A percentile compares a stretch with the other conserved stretches of the same genome.
phyloP scores from a whole-genome alignment of 129 eudicot genomes.

The Lactuca saligna region DNA sequence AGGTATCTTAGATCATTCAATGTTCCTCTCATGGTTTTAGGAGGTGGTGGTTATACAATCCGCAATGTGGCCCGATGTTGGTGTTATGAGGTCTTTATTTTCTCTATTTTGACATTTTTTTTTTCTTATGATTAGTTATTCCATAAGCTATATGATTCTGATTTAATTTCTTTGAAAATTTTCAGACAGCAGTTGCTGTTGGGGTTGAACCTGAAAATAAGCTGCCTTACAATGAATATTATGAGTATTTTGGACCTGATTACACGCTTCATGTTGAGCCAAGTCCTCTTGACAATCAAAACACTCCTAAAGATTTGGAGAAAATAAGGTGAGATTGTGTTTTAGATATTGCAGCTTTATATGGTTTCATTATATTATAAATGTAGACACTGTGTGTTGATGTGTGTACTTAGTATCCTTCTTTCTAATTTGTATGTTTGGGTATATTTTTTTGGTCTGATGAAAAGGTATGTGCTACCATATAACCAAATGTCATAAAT shows the following conservation, averaged over 20 bases:
- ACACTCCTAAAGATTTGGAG: conserved; percentile 71
- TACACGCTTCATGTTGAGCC: conserved; percentile 84
- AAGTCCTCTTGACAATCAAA: conserved; percentile 62
- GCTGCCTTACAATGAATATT: conserved; percentile 80
- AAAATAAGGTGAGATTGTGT: conserved; percentile 55
- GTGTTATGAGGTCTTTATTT: conserved; percentile 80
- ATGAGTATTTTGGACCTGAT: conserved; percentile 93
- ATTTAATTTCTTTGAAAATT: conserved; percentile 4
- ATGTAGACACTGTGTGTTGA: no score
- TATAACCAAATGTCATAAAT: neutral
- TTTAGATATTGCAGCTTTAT: neutral
- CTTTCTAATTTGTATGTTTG: no score
- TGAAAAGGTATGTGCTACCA: neutral
- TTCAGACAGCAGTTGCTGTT: conserved; percentile 95
- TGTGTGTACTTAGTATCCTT: no score
- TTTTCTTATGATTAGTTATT: neutral
- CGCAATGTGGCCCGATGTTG: conserved; percentile 94
- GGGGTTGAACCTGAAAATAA: conserved; percentile 94
- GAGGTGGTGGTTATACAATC: conserved; percentile 93
- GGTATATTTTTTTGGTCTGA: no score
- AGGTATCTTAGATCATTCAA: conserved; percentile 78
- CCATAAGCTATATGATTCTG: neutral
- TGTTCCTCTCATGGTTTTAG: conserved; percentile 87
- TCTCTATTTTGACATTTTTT: neutral
- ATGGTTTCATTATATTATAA: no score